A percentile compares a stretch with the other conserved stretches of the same genome.
These are phyloP conservation scores for Glarea lozoyensis DNA, from an alignment of 495 filamentous ascomycete species.

Conservation along the genomic window DNA sequence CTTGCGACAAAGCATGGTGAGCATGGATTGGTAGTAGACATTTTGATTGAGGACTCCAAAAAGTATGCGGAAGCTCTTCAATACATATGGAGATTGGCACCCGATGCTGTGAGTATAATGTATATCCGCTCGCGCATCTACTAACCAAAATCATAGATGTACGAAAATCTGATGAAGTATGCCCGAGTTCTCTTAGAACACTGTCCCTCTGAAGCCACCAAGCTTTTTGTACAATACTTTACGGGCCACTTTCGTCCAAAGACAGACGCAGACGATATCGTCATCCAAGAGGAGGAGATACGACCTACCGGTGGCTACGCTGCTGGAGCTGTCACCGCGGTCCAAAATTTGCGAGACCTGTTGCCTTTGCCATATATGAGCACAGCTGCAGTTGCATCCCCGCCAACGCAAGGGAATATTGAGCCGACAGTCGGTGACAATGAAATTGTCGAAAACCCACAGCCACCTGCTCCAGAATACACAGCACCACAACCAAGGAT, in stretches of 20 bases:
- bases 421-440: slow-evolving; percentile 28
- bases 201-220: slow-evolving; percentile 68
- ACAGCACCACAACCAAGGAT: slow-evolving; percentile 72
- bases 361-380: slow-evolving; percentile 85
- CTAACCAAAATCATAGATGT: slow-evolving; percentile 45
- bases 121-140: slow-evolving; percentile 5
- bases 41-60: slow-evolving; percentile 90
- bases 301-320: slow-evolving; percentile 40
- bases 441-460: slow-evolving; percentile 27
- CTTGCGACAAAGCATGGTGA: slow-evolving; percentile 91
- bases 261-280: slow-evolving; percentile 52
- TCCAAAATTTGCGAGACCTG: slow-evolving; percentile 73
- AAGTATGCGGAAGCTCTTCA: slow-evolving; percentile 78
- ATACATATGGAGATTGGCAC: slow-evolving; percentile 82
- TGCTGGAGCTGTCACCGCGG: slow-evolving; percentile 53
- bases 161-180: slow-evolving; percentile 89
- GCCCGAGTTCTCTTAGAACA: slow-evolving; percentile 81
- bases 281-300: slow-evolving; percentile 28
- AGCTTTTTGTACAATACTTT: slow-evolving; percentile 88
- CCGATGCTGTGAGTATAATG: slow-evolving; percentile 55
- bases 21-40: slow-evolving; percentile 88
- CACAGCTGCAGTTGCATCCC: slow-evolving; percentile 38
- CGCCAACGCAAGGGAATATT: slow-evolving; percentile 28
- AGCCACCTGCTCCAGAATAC: slow-evolving; percentile 37
- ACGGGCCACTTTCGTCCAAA: slow-evolving; percentile 73